These are phyloP conservation scores for Tricladium varicosporioides DNA, from an alignment of 2,329 filamentous ascomycete genomes.

Conservation along the genomic window DNA sequence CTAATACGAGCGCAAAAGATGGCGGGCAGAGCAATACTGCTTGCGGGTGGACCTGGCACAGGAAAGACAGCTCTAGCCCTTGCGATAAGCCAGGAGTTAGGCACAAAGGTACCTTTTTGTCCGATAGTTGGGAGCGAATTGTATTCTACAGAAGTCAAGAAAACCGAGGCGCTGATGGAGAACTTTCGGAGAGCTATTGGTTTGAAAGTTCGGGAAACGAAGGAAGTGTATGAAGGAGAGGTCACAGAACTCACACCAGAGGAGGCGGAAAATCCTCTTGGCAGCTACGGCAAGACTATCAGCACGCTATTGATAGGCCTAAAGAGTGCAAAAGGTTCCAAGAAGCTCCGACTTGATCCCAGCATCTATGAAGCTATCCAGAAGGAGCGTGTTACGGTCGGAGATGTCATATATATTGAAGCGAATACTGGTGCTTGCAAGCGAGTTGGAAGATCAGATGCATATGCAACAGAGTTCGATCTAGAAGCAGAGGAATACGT, in stretches of 20 bases:
- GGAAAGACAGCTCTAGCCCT: slow-evolving; percentile 96
- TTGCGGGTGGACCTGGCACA: slow-evolving; percentile 92
- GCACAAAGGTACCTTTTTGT: slow-evolving; percentile 97
- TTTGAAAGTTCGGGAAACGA: slow-evolving; percentile 94
- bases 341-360: slow-evolving; percentile 94
- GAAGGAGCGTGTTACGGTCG: slow-evolving; percentile 93
- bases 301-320: slow-evolving; percentile 91
- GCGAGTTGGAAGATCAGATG: slow-evolving; percentile 91
- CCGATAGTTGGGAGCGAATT: slow-evolving; percentile 98
- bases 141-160: slow-evolving; percentile 98
- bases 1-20: slow-evolving; percentile 96
- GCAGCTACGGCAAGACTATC: slow-evolving; percentile 96
- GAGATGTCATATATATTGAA: slow-evolving; percentile 98
- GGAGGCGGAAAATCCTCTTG: slow-evolving; percentile 95
- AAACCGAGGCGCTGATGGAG: slow-evolving; percentile 98
- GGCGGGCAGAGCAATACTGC: slow-evolving; percentile 88
- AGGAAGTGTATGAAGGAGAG: slow-evolving; percentile 98
- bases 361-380: slow-evolving; percentile 99
- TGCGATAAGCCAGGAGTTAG: slow-evolving; percentile 93
- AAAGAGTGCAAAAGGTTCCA: slow-evolving; percentile 94
- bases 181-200: slow-evolving; percentile 97
- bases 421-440: slow-evolving; percentile 98
- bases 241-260: slow-evolving; percentile 97
- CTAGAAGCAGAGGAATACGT: slow-evolving; percentile 99
- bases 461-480: slow-evolving; percentile 97